Base-by-base conservation (phyloP, 768 basidiomycete genomes). In the Termitomyces sp. region DNA sequence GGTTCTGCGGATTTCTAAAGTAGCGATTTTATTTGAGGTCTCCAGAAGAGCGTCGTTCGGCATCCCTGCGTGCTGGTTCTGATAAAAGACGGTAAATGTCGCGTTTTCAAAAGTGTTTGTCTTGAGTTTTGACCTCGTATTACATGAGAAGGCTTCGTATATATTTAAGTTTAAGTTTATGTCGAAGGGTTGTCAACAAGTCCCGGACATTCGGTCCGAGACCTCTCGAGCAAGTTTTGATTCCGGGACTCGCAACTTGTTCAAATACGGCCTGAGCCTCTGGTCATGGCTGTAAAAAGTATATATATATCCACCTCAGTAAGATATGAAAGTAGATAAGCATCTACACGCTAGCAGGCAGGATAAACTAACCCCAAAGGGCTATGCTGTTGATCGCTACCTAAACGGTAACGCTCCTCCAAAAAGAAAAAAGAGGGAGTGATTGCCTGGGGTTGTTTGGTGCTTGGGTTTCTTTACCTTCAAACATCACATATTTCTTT, bases 1-100 rank as follows among this genome's bases (percentile, higher is more conserved):
- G 18, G 63, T 57, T 60, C 68, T 72, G 58, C 66, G 68, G 33
- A 57, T 59, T 54, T 72, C 62, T 27, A 80, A 67, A 36, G 49
- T 37, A 33, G 64, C 58, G 30, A 78, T 70, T 22, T 56, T 65
- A n/a, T 55, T 51, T n/a, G 52, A 42, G 15, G 58, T 48, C 22
- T 65, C 54, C 13, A 66, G 55, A 22, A 64, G 55, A 20, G 46
- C 34, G 6, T 58, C 44, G n/a, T 41, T 46, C 18, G 48, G 52
- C 59, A 63, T 55, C n/a, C n/a, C 39, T 13, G 6, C 12, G 18
- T 30, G n/a, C n/a, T 24, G 45, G 7, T 11, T 48, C 27, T 55
- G n/a, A 30, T 47, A 12, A 31, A 31, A 18, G 20, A 13, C 30
- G 31, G 20, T 57, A 27, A 57, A 60, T 44, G 7, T 41, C 18